Evolutionary conservation across 2,329 filamentous ascomycete genomes (phyloP).

Genomic region (Nothopassalora personata): DNA sequence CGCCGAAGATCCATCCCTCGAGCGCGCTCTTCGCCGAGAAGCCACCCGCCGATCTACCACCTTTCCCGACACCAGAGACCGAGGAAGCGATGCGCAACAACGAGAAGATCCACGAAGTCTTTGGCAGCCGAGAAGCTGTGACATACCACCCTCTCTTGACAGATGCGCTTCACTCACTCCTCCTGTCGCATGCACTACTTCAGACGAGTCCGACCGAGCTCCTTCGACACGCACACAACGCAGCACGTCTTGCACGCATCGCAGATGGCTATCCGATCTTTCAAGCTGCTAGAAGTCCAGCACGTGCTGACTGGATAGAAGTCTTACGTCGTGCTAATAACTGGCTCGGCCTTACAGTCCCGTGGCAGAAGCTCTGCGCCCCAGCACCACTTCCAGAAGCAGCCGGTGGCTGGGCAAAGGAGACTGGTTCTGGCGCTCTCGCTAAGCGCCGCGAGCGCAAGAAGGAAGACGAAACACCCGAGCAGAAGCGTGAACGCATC

Average conservation of each 20-base stretch:
- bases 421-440: constrained; percentile 17
- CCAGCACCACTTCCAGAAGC: constrained; percentile 40
- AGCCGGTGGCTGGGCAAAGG: constrained; percentile 31
- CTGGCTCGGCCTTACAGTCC: constrained; percentile 60
- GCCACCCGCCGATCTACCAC: constrained; percentile 61
- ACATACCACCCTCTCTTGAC: constrained; percentile 78
- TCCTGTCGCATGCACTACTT: constrained; percentile 72
- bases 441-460: constrained; percentile 20
- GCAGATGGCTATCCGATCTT: constrained; percentile 78
- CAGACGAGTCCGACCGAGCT: constrained; percentile 76
- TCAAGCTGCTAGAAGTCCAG: constrained; percentile 63
- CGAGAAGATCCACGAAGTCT: constrained; percentile 29
- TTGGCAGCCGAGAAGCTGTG: constrained; percentile 55
- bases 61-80: constrained; percentile 52
- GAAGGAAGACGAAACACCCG: constrained; percentile 40
- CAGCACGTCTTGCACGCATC: constrained; percentile 66
- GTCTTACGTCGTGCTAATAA: constrained; percentile 62
- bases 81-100: constrained; percentile 24
- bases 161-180: constrained; percentile 71
- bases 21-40: constrained; percentile 66
- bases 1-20: constrained; percentile 49
- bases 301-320: constrained; percentile 75
- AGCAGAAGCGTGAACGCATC: constrained; percentile 54
- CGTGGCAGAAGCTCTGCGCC: constrained; percentile 67
- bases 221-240: constrained; percentile 75